phyloP scores from a whole-genome alignment of 441 rosid species.

The Erodium trifolium region DNA sequence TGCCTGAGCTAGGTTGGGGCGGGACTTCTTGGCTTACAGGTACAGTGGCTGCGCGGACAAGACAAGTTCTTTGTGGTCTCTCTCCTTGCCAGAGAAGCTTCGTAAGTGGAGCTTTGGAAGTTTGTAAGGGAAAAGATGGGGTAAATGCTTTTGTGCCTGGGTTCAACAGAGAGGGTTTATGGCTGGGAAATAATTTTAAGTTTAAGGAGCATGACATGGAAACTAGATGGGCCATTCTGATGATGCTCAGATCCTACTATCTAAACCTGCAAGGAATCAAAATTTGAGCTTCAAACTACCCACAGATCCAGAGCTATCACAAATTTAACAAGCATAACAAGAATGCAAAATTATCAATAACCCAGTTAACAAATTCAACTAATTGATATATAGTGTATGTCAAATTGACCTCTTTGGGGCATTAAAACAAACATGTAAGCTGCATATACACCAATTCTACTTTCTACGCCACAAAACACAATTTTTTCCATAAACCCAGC shows the following conservation, averaged over 20 bases:
- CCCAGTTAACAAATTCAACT: no score
- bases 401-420: neutral
- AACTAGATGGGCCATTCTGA: constrained; percentile 54
- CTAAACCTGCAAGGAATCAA: constrained; percentile 35
- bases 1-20: constrained; percentile 31
- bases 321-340: neutral
- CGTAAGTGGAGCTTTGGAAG: constrained; percentile 29
- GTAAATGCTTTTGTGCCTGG: constrained; percentile 21
- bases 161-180: constrained; percentile 27
- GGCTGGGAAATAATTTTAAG: constrained; percentile 26
- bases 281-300: neutral
- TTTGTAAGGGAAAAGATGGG: constrained; percentile 25
- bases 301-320: neutral
- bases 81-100: constrained; percentile 31
- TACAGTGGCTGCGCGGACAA: constrained; percentile 36
- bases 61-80: constrained; percentile 25
- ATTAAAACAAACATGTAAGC: neutral
- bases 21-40: constrained; percentile 47
- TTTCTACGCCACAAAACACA: neutral
- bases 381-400: no score
- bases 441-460: neutral
- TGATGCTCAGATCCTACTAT: constrained; percentile 15
- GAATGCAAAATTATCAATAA: neutral
- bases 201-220: constrained; percentile 48
- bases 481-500: neutral